Base-by-base conservation (phyloP, 345 rosid genomes). In the Psidium friedrichsthalianum region DNA sequence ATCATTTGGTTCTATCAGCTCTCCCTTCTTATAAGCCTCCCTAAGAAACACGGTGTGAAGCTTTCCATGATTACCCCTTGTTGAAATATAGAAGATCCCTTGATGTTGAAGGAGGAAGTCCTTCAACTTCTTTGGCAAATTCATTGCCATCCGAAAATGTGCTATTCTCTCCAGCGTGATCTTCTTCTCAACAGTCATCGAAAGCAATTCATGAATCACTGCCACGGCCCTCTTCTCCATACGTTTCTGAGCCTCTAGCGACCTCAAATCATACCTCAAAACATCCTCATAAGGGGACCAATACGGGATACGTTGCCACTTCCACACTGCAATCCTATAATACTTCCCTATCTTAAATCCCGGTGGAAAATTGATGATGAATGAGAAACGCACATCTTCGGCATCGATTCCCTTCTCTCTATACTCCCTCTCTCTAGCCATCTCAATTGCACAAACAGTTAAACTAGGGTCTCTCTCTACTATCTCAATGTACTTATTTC, bases 201-300 rank as follows among this genome's bases (percentile, higher is more conserved):
- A 92, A 87, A 97, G 29, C 90, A 97, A 69, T 85, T 96, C 99
- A 81, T 97, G 99, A 82, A 96, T 97, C 15, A 92, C 91, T 3
- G 99, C 99, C 11, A 96, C 96, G 2, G 94, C 99, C 90, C 98
- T 93, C 94, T 97, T 97, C 93, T 97, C 98, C 92, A 97, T 87
- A 84, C 99, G 91, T 91, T 94, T 96, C 89, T 95, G 98, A 3
- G 99, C 98, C 92, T 97, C 99, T 53, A 96, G 64, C 0, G 99
- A 94, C 91, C 99, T 92, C 91, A 93, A 84, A 87, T 95, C 98
- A 88, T 97, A 97, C 9, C 96, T 95, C 0, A 94, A 94, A 42
- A 97, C 90, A 83, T 95, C 97, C 91, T 97, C 99, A 69, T 96
- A 96, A 0, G 99, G 99, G 0, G 98, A 97, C 99, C 99, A 96